Base-by-base conservation (phyloP, 1,284 basidiomycete genomes). In the Neotropicomus parvogracilis region DNA sequence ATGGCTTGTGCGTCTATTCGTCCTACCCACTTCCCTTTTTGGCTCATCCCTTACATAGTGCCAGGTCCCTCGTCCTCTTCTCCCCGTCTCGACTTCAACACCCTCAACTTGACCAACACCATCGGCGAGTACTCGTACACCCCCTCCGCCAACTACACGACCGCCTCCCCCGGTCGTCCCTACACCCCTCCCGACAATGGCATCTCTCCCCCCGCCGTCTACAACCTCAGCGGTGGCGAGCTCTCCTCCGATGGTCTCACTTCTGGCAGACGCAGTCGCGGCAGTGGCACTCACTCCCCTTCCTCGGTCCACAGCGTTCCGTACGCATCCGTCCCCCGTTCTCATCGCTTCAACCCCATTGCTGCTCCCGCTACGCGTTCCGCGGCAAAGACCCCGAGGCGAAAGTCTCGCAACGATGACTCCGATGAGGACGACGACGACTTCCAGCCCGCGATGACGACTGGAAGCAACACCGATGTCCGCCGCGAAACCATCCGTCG, bases 401-500 rank as follows among this genome's bases (percentile, higher is more conserved):
- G 75, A 48, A 79, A 75, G 65, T 71, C 77, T 52, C 71, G 71
- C 62, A 75, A 78, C 41, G 82, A 88, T 43, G 83, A 85, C 40
- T 79, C 77, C 26, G 81, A 74, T 49, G 75, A 75, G 56, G 79
- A 80, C 49, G 78, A 83, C 46, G 80, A 81, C 34, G 79, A 82
- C 55, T 85, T 83, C 72, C 75, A 78, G 59, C 81, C 82, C 42
- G 62, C 69, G 29, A 59, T 70, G 50, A 58, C 70, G 27, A 60
- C 69, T 51, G 65, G 64, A 50, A 69, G 60, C 52, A 71, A 58
- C 37, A 70, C 74, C 54, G 82, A 86, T 62, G 72, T 72, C 46
- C 85, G 86, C 67, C 83, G 86, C 59, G 88, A 91, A 72, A 88
- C 86, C 51, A 88, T 91, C 58, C 85, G 86, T 65, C 80, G 81